Conservation (phyloP, 805 yeast species). For the Candida vartiovaarae region DNA sequence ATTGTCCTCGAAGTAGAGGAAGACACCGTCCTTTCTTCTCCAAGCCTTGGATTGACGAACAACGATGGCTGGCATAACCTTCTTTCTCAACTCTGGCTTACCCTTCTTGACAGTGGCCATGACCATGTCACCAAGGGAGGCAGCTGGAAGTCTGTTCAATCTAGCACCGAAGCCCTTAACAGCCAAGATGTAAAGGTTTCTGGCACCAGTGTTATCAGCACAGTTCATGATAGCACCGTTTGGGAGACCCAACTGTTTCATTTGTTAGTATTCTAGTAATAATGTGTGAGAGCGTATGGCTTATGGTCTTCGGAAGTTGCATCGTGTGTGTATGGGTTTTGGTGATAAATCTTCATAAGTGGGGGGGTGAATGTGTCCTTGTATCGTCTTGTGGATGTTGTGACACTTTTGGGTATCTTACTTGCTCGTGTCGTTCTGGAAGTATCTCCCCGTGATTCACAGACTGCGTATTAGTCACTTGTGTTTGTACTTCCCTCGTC, state of each 20-base stretch:
- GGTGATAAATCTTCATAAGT: no score
- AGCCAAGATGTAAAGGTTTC: conserved; percentile 97
- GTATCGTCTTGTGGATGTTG: no score
- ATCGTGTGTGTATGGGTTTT: no score
- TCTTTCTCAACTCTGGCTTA: conserved; percentile 99
- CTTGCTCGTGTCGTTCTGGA: no score
- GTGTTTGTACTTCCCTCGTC: no score
- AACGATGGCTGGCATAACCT: conserved; percentile 99
- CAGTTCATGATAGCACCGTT: conserved; percentile 99
- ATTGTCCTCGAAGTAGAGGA: conserved; percentile 99
- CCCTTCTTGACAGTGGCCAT: conserved; percentile 99
- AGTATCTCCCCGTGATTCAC: no score
- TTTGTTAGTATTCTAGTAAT: conserved; percentile 11
- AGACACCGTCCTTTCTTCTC: conserved; percentile 99
- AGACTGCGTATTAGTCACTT: no score
- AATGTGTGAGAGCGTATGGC: no score
- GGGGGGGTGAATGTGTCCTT: no score
- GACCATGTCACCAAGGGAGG: conserved; percentile 99
- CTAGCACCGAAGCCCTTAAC: conserved; percentile 99
- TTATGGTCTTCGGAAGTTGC: no score
- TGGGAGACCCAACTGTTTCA: conserved; percentile 89
- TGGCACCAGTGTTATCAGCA: conserved; percentile 99
- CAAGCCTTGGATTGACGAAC: conserved; percentile 99
- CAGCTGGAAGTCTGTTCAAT: conserved; percentile 99
- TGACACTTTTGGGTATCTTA: no score